phyloP scores from a whole-genome alignment of 352 stramenopile species.

The Phytophthora pinifolia region DNA sequence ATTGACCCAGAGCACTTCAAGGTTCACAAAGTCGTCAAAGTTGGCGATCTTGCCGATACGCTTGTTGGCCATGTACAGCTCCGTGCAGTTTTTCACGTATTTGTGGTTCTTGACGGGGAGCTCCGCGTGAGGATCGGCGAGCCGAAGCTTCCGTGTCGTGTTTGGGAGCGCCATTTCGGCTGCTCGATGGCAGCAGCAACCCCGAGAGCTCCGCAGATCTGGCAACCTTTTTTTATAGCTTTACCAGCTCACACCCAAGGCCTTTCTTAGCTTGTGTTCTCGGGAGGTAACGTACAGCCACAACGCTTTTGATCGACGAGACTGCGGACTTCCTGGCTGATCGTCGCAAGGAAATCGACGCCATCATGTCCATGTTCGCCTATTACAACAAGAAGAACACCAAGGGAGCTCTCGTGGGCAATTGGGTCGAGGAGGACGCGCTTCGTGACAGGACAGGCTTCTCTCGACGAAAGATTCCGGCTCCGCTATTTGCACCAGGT shows the following conservation, averaged over 20 bases:
- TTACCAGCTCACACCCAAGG: background rate
- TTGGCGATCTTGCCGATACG: constrained; percentile 77
- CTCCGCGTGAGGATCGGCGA: constrained; percentile 76
- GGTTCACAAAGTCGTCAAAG: constrained; percentile 87
- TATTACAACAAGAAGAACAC: constrained; percentile 86
- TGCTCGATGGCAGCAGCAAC: background rate
- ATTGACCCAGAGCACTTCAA: constrained; percentile 91
- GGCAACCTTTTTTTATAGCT: constrained; percentile 21
- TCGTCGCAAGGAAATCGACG: background rate
- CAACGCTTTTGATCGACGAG: constrained; percentile 10
- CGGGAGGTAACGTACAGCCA: constrained; percentile 4
- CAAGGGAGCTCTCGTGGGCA: constrained; percentile 73
- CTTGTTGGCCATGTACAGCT: constrained; percentile 82
- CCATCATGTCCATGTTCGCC: constrained; percentile 39
- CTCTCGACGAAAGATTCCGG: constrained; percentile 54
- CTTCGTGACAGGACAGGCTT: constrained; percentile 62
- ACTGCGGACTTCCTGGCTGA: background rate
- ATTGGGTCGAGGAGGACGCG: constrained; percentile 86
- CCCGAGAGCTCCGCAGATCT: constrained; percentile 1
- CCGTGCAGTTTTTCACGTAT: constrained; percentile 89
- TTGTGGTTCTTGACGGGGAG: constrained; percentile 89
- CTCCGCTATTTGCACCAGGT: constrained; percentile 34
- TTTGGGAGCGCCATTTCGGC: constrained; percentile 12
- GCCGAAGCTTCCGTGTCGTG: constrained; percentile 23
- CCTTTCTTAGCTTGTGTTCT: no score